Conservation (phyloP, 192 early-diverging fungal species). For the Coemansia sp. region DNA sequence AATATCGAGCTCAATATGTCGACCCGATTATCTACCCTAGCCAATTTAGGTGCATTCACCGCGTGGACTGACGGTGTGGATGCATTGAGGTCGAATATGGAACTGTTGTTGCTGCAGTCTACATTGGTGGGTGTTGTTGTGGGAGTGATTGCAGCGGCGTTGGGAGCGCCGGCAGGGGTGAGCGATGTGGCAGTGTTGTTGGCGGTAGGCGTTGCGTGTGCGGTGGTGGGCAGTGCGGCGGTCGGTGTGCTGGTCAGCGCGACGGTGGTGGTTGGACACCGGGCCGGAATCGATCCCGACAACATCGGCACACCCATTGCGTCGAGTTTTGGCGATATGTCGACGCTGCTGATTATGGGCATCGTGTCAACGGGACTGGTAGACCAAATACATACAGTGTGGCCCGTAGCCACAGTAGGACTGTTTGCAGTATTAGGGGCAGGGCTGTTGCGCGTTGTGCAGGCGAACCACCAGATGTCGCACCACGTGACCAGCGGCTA, state of each 20-base stretch:
- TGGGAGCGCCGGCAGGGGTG: conserved; percentile 3
- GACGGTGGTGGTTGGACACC: conserved; percentile 64
- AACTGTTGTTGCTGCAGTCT: conserved; percentile 73
- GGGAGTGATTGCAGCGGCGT: conserved; percentile 64
- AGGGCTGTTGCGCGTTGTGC: conserved; percentile 46
- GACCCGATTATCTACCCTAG: conserved; percentile 75
- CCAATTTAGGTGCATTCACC: conserved; percentile 72
- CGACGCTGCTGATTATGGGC: conserved; percentile 42
- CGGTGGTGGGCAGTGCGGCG: conserved; percentile 68
- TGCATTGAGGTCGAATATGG: conserved; percentile 72
- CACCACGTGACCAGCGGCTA: conserved; percentile 71
- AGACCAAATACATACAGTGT: conserved; percentile 4
- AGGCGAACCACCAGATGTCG: conserved; percentile 62
- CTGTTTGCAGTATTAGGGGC: conserved; percentile 51
- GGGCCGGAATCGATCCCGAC: conserved; percentile 72
- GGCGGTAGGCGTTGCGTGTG: conserved; percentile 66
- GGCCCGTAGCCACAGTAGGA: conserved; percentile 50
- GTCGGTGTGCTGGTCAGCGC: conserved; percentile 72
- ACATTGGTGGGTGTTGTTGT: conserved; percentile 69
- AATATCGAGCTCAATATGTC: conserved; percentile 91
- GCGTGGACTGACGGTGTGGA: conserved; percentile 48
- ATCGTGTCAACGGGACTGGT: conserved; percentile 19
- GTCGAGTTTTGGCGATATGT: conserved; percentile 55
- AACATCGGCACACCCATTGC: conserved; percentile 54
- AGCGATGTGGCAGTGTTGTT: conserved; percentile 53